Evolutionary conservation across 2,329 filamentous ascomycete genomes (phyloP).

Genomic region (Mycosphaerella sp.): DNA sequence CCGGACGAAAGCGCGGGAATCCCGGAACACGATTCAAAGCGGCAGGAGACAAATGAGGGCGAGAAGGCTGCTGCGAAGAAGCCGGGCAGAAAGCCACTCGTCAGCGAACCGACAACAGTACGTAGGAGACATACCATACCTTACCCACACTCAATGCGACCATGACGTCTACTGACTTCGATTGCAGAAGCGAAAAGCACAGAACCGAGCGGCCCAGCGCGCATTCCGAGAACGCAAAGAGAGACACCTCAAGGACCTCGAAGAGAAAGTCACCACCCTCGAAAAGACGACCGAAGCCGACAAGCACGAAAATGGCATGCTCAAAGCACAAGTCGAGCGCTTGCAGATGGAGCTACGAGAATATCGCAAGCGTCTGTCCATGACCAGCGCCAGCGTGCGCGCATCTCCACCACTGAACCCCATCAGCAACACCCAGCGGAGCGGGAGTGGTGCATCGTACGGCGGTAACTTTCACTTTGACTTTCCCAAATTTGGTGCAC

Average conservation of each 20-base stretch:
- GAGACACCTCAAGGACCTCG: slow-evolving; percentile 78
- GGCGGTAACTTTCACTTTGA: slow-evolving; percentile 79
- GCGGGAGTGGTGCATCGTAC: slow-evolving; percentile 32
- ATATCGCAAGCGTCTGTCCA: slow-evolving; percentile 78
- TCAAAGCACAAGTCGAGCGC: slow-evolving; percentile 83
- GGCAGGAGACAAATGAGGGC: slow-evolving; percentile 73
- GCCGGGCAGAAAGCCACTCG: slow-evolving; percentile 90
- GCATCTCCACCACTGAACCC: slow-evolving; percentile 44
- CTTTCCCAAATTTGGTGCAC: slow-evolving; percentile 84
- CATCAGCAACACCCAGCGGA: slow-evolving; percentile 24
- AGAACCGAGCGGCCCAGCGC: slow-evolving; percentile 86
- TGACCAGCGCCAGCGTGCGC: slow-evolving; percentile 46
- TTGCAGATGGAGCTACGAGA: slow-evolving; percentile 79
- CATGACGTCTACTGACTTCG: not conserved
- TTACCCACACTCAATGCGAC: not conserved
- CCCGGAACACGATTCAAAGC: slow-evolving; percentile 62
- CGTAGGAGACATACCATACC: slow-evolving; percentile 47
- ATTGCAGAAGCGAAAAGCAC: slow-evolving; percentile 85
- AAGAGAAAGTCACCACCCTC: slow-evolving; percentile 59
- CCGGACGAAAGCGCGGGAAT: slow-evolving; percentile 59
- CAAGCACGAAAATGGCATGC: slow-evolving; percentile 75
- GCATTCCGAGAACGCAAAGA: slow-evolving; percentile 95
- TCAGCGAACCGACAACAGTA: slow-evolving; percentile 92
- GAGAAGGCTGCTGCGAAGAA: slow-evolving; percentile 85
- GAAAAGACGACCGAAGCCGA: slow-evolving; percentile 78